Percentiles rank a stretch among this genome's conserved stretches.
Evolutionary conservation across 768 basidiomycete species (phyloP).

Genomic region (Lentinula lateritia): DNA sequence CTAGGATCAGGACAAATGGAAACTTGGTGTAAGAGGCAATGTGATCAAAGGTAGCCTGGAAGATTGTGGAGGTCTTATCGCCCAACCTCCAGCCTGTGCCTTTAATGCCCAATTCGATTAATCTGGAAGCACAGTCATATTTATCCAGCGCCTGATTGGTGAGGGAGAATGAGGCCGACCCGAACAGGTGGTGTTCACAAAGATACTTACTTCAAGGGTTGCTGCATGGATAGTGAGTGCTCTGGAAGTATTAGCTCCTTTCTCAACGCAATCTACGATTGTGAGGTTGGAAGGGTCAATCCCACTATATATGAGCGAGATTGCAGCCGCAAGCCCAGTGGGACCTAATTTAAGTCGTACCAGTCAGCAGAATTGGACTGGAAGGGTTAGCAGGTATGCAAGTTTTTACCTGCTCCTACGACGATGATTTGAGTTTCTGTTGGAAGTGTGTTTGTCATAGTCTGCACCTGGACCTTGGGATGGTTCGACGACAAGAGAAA

Average conservation of each 20-base stretch:
- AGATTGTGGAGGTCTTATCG: conserved; percentile 12
- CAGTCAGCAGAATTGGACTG: background rate
- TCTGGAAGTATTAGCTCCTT: conserved; percentile 33
- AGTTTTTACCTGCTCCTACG: conserved; percentile 8
- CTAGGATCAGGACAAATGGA: conserved; percentile 27
- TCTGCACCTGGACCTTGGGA: too few relatives aligned
- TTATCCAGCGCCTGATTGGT: conserved; percentile 27
- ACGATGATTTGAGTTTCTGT: conserved; percentile 7
- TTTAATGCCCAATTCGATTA: conserved; percentile 26
- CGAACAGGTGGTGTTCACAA: too few relatives aligned
- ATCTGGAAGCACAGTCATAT: conserved; percentile 26
- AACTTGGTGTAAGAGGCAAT: conserved; percentile 29
- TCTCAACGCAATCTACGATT: conserved; percentile 29
- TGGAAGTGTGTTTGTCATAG: background rate
- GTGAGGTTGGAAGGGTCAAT: conserved; percentile 23
- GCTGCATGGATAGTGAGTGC: conserved; percentile 37
- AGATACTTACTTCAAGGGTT: conserved; percentile 35
- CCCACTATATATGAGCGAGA: conserved; percentile 30
- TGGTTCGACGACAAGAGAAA: too few relatives aligned
- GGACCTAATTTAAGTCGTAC: conserved; percentile 4
- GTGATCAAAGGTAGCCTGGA: conserved; percentile 16
- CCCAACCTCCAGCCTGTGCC: conserved; percentile 12
- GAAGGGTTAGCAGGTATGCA: background rate
- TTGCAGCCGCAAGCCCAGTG: conserved; percentile 21
- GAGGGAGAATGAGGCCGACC: too few relatives aligned